Evolutionary conservation across 148 eudicot genomes (phyloP).

Genomic region (Rhododendron simsii): DNA sequence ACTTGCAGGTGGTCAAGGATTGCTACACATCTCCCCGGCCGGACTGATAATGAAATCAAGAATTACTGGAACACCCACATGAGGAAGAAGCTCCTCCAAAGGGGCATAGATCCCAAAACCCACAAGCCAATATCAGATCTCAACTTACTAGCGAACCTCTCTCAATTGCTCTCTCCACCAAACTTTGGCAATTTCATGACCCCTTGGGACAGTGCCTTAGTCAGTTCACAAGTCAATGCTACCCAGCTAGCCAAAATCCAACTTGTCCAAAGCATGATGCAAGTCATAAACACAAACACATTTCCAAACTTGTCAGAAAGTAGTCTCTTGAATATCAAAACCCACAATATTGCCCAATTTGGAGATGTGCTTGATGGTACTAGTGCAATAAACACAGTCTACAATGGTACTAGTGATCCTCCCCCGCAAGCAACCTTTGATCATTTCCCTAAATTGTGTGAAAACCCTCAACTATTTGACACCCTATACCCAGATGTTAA

Average conservation of each 20-base stretch:
- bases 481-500: not conserved
- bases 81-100: conserved; percentile 44
- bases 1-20: conserved; percentile 54
- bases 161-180: conserved; percentile 36
- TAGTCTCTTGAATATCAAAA: not conserved
- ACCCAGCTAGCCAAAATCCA: conserved; percentile 49
- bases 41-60: conserved; percentile 42
- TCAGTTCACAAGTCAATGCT: conserved; percentile 14
- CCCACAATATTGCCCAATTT: not conserved
- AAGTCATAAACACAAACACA: conserved; percentile 24
- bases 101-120: conserved; percentile 57
- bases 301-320: conserved; percentile 9
- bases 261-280: conserved; percentile 48
- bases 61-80: conserved; percentile 54
- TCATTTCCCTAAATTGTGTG: not conserved
- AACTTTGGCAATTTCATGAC: conserved; percentile 30
- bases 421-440: not conserved
- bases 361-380: not conserved
- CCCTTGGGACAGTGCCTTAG: conserved; percentile 28
- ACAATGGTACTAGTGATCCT: not conserved
- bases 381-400: no score
- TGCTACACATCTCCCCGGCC: conserved; percentile 53
- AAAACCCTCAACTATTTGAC: not conserved
- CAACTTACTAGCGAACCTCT: conserved; percentile 37
- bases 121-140: conserved; percentile 46